phyloP scores from a whole-genome alignment of 139 green algal genomes.

The Chlorella sorokiniana region DNA sequence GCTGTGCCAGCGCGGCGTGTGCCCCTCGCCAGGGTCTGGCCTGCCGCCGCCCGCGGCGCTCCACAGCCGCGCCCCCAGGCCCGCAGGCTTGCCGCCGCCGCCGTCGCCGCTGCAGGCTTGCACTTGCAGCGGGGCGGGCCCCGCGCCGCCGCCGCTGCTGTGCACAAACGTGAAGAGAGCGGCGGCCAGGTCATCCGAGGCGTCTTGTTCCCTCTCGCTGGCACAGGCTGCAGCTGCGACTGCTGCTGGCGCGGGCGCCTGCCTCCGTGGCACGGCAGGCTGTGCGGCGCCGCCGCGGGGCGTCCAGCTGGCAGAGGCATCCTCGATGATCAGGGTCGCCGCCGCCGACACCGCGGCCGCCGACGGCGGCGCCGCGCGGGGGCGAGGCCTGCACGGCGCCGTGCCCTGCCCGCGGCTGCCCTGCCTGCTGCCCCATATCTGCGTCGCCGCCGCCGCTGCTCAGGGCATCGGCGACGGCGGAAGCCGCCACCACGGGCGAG shows the following conservation, averaged over 20 bases:
- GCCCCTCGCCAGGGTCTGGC: not conserved
- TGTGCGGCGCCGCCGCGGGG: not conserved
- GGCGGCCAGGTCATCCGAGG: not conserved
- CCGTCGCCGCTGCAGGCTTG: not conserved
- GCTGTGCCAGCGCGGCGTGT: not conserved
- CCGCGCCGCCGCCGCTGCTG: not conserved
- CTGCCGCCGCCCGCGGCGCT: not conserved
- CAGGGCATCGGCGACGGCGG: not conserved
- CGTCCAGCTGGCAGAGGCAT: slow-evolving; percentile 1
- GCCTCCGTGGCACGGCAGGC: not conserved
- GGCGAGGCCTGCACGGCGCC: not conserved
- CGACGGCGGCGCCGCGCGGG: not conserved
- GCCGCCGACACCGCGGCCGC: not conserved
- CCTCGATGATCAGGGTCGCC: slow-evolving; percentile 13
- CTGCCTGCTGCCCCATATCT: not conserved
- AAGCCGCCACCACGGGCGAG: slow-evolving; percentile 2
- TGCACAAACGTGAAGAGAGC: slow-evolving; percentile 19
- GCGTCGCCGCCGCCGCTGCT: not conserved
- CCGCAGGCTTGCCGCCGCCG: not conserved
- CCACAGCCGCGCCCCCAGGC: not conserved
- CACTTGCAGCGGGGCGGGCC: slow-evolving; percentile 17
- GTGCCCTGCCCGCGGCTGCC: not conserved
- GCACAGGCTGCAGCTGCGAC: not conserved
- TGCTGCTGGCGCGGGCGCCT: not conserved
- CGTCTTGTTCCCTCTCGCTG: not conserved